Conservation (phyloP, 2,329 filamentous ascomycete genomes). For the Sporothrix protearum region DNA sequence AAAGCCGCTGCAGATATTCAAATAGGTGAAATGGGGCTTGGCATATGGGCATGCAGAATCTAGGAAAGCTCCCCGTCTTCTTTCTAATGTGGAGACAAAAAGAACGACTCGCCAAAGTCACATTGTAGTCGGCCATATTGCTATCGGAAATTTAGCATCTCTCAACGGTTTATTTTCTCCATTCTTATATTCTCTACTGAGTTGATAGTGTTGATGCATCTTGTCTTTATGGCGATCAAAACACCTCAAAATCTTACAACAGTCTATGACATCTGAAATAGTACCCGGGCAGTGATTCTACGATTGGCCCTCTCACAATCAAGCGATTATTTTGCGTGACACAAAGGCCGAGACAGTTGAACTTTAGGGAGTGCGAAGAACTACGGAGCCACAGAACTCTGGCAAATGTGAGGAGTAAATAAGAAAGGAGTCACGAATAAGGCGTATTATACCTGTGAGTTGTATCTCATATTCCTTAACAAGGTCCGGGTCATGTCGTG, state of each 20-base stretch:
- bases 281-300: too few species aligned
- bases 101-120: background rate
- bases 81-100: too few species aligned
- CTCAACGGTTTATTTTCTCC: background rate
- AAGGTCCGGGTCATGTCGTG: background rate
- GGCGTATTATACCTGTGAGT: background rate
- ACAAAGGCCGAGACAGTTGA: background rate
- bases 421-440: background rate
- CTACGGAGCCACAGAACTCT: background rate
- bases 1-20: background rate
- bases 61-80: too few species aligned
- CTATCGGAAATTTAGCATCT: background rate
- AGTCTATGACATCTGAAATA: too few species aligned
- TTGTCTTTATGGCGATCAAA: too few species aligned
- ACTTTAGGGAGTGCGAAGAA: background rate
- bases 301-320: background rate
- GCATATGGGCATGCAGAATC: background rate
- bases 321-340: background rate
- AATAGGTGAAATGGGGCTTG: background rate
- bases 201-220: too few species aligned
- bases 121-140: background rate
- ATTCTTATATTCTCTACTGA: background rate
- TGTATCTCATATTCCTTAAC: background rate
- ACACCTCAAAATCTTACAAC: too few species aligned
- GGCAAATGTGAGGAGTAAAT: background rate